These are phyloP conservation scores for Chrysanthemum seticuspe DNA, from an alignment of 129 eudicot species.

Conservation along the genomic window DNA sequence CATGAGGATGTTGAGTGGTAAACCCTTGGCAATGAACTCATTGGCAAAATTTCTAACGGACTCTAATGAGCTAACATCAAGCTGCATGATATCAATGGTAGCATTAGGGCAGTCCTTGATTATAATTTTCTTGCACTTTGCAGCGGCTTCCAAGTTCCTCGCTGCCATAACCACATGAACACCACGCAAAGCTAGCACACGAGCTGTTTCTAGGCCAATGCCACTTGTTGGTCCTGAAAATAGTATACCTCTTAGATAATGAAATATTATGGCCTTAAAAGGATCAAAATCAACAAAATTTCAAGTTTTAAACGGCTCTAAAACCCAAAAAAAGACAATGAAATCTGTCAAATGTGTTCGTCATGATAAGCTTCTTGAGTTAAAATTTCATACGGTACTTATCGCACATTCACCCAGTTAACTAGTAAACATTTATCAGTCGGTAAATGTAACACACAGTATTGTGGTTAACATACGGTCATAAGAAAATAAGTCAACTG, in stretches of 20 bases:
- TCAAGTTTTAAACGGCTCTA: neutral
- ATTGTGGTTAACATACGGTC: too few species aligned
- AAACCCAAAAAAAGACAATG: too few species aligned
- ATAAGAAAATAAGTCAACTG: too few species aligned
- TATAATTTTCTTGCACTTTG: constrained; percentile 58
- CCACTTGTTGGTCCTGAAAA: constrained; percentile 93
- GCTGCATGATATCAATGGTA: constrained; percentile 85
- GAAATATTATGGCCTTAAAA: neutral
- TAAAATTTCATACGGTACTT: too few species aligned
- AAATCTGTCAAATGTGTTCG: too few species aligned
- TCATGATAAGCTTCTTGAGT: neutral
- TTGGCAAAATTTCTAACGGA: constrained; percentile 75
- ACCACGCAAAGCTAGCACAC: constrained; percentile 79
- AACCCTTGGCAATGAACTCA: constrained; percentile 57
- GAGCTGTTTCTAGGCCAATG: constrained; percentile 75
- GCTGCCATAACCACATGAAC: constrained; percentile 96
- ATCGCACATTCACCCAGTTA: too few species aligned
- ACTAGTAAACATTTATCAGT: too few species aligned
- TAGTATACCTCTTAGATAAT: neutral
- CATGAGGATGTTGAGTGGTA: constrained; percentile 85
- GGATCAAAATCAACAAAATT: neutral
- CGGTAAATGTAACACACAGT: too few species aligned
- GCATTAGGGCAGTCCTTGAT: constrained; percentile 57
- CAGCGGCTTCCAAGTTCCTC: constrained; percentile 65
- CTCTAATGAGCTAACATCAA: constrained; percentile 78